phyloP scores from a whole-genome alignment of 1,284 basidiomycete species.

The Hemileccinum hortonii region DNA sequence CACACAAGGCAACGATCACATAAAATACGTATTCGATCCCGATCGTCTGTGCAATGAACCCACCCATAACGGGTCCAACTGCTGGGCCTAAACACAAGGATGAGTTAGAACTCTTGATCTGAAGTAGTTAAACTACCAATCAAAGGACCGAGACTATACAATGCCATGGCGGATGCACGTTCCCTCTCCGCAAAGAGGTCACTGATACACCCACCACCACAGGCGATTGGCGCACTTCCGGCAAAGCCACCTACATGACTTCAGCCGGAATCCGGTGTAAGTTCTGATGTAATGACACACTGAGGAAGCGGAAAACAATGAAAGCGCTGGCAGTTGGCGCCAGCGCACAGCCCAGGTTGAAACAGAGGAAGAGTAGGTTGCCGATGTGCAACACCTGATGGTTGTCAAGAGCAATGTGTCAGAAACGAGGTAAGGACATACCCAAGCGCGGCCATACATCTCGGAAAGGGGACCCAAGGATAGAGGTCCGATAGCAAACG shows the following conservation, averaged over 20 bases:
- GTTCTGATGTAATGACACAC: constrained; percentile 29
- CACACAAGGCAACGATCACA: constrained; percentile 33
- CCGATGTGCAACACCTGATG: constrained; percentile 64
- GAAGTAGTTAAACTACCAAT: constrained; percentile 18
- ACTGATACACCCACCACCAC: constrained; percentile 49
- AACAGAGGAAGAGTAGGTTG: constrained; percentile 63
- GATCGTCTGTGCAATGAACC: constrained; percentile 34
- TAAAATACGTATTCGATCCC: constrained; percentile 39
- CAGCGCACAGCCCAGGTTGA: constrained; percentile 60
- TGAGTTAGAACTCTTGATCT: constrained; percentile 6
- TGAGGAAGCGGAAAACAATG: constrained; percentile 57
- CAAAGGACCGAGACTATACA: constrained; percentile 37
- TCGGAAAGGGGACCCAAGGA: constrained; percentile 74
- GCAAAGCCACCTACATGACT: constrained; percentile 42
- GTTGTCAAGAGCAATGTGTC: constrained; percentile 4
- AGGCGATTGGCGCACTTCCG: constrained; percentile 48
- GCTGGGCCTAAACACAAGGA: constrained; percentile 24
- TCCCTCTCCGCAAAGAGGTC: constrained; percentile 46
- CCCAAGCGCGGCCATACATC: constrained; percentile 73
- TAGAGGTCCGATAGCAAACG: constrained; percentile 72
- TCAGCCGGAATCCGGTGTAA: background rate
- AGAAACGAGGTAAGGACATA: constrained; percentile 28
- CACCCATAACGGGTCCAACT: constrained; percentile 35
- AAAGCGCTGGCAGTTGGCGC: constrained; percentile 46
- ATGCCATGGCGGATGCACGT: constrained; percentile 39